A percentile compares a stretch with the other conserved stretches of the same genome.
Evolutionary conservation across 169 alveolate genomes (phyloP).

Genomic region (Plasmodium chabaudi): DNA sequence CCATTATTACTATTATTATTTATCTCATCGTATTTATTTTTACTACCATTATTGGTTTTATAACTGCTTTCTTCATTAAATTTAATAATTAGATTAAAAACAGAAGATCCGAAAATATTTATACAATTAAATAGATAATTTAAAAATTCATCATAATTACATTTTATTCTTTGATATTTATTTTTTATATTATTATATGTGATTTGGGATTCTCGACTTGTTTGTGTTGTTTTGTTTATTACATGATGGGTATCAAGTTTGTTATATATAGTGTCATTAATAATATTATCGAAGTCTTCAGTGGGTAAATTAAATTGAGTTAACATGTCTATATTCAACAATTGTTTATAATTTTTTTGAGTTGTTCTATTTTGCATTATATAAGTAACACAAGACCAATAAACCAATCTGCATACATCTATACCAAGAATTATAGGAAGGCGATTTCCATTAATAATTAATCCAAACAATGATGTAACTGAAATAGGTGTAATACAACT

Average conservation of each 20-base stretch:
- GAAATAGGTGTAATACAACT: conserved; percentile 82
- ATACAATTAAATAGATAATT: conserved; percentile 58
- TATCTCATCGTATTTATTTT: conserved; percentile 7
- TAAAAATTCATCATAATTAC: conserved; percentile 46
- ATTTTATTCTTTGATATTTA: conserved; percentile 22
- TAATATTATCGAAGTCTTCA: neutral
- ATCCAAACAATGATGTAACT: conserved; percentile 85
- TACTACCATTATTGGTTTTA: conserved; percentile 14
- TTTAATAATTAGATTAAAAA: conserved; percentile 53
- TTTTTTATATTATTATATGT: neutral
- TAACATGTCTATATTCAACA: conserved; percentile 54
- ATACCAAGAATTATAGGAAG: conserved; percentile 89
- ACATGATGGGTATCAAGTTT: neutral
- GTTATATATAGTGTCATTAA: neutral
- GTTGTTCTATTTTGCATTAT: conserved; percentile 37
- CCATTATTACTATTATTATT: conserved; percentile 30
- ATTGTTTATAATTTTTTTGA: conserved; percentile 27
- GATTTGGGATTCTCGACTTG: neutral
- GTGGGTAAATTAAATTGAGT: conserved; percentile 27
- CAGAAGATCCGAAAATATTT: conserved; percentile 47
- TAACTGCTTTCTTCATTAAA: conserved; percentile 15
- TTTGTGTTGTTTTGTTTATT: neutral
- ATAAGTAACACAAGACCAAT: conserved; percentile 81
- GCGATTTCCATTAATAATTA: conserved; percentile 88
- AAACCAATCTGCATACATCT: conserved; percentile 87